These are phyloP conservation scores for Ophiostoma himal-ulmi DNA, from an alignment of 2,329 filamentous ascomycete species.

Conservation along the genomic window DNA sequence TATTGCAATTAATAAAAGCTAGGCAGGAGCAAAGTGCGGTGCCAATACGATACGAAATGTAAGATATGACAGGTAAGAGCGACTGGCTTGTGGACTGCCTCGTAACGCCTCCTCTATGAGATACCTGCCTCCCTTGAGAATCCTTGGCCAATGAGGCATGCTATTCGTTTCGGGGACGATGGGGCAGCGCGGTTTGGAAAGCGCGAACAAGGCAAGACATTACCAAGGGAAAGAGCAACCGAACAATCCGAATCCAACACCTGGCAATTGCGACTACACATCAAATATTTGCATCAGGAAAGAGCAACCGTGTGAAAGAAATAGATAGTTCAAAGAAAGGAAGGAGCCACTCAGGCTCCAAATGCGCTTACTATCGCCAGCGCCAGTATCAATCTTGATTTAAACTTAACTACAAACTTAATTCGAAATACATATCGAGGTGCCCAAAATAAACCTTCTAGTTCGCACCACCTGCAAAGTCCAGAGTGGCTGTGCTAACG, in stretches of 20 bases:
- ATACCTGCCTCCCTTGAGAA: neutral
- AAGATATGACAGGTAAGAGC: conserved; percentile 14
- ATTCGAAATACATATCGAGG: neutral
- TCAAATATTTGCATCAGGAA: neutral
- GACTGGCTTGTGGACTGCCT: conserved; percentile 3
- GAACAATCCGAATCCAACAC: neutral
- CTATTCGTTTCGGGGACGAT: conserved; percentile 19
- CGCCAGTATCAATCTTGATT: neutral
- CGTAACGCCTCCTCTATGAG: conserved; percentile 1
- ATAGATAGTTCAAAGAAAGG: neutral
- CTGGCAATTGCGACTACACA: neutral
- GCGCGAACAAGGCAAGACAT: conserved; percentile 14
- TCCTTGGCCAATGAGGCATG: conserved; percentile 18
- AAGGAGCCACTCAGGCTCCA: conserved; percentile 9
- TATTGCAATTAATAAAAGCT: neutral
- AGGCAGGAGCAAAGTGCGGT: neutral
- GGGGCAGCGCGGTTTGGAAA: neutral
- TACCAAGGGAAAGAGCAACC: neutral
- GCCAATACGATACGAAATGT: neutral
- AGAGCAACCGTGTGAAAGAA: neutral
- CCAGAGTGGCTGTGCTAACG: conserved; percentile 26
- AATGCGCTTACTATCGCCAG: neutral
- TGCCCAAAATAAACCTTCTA: conserved; percentile 2
- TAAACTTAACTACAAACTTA: neutral
- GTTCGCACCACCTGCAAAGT: conserved; percentile 6